These are phyloP conservation scores for Erodium moschatum DNA, from an alignment of 441 rosid genomes.

Conservation along the genomic window DNA sequence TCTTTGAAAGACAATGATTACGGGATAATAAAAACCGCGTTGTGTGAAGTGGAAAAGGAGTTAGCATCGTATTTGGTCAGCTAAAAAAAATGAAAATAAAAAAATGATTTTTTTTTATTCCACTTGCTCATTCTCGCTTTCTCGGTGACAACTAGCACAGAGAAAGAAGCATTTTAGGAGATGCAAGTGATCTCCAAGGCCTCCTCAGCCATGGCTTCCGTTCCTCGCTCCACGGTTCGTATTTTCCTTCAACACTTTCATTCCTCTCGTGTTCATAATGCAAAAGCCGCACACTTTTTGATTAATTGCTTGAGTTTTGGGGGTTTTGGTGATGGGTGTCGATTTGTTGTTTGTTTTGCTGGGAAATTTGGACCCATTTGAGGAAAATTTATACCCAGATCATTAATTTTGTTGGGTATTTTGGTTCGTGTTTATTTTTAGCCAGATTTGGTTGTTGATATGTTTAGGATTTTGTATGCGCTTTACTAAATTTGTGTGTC, in stretches of 20 bases:
- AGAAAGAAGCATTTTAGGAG: slow-evolving; percentile 13
- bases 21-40: not conserved
- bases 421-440: not conserved
- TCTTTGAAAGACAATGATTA: not conserved
- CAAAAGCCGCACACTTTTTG: not conserved
- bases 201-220: slow-evolving; percentile 68
- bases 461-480: not conserved
- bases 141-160: slow-evolving; percentile 7
- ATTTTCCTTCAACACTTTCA: not conserved
- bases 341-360: not conserved
- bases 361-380: not conserved
- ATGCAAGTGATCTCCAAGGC: slow-evolving; percentile 67
- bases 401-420: not conserved
- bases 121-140: not conserved
- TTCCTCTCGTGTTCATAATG: not conserved
- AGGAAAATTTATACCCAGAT: not conserved
- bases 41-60: not conserved
- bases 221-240: slow-evolving; percentile 61
- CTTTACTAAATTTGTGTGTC: not conserved
- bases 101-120: not conserved
- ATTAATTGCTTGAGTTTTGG: not conserved
- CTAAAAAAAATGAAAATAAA: not conserved
- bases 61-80: not conserved
- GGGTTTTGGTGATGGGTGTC: not conserved
- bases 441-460: not conserved